Conservation (phyloP, 345 rosid genomes). For the Aquilaria yunnanensis region DNA sequence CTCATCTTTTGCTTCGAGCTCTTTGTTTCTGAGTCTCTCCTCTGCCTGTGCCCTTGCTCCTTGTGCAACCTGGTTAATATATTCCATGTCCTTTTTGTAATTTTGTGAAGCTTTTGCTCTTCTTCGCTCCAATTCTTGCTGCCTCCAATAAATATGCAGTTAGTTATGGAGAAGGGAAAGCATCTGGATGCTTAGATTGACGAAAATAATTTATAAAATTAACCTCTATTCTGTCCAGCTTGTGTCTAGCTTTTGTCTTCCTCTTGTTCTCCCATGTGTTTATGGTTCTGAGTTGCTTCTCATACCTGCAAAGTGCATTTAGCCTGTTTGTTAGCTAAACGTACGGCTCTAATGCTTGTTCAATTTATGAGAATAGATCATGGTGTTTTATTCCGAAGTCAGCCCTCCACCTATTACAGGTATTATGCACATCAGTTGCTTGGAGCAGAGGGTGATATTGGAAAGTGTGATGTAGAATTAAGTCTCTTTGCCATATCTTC, state of each 20-base stretch:
- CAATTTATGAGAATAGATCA: not conserved
- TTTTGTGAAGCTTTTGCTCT: conserved; percentile 37
- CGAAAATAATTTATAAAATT: conserved; percentile 2
- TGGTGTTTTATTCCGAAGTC: not conserved
- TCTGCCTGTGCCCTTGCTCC: conserved; percentile 53
- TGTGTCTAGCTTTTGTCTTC: conserved; percentile 44
- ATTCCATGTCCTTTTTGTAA: conserved; percentile 32
- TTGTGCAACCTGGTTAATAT: conserved; percentile 34
- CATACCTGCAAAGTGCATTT: conserved; percentile 39
- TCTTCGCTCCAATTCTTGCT: conserved; percentile 36
- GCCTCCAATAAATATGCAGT: conserved; percentile 20
- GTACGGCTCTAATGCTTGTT: not conserved
- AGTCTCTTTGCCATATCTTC: no score
- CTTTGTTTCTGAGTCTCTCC: conserved; percentile 44
- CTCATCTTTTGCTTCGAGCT: conserved; percentile 52
- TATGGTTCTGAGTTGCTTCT: conserved; percentile 34
- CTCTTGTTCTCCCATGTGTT: conserved; percentile 54
- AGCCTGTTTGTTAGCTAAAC: conserved; percentile 7
- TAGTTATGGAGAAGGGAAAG: conserved; percentile 1
- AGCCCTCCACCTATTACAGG: not conserved
- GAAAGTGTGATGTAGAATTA: no score
- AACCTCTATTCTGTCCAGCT: conserved; percentile 57
- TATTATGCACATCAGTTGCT: not conserved
- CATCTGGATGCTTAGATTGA: not conserved
- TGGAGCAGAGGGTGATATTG: not conserved